Percentiles rank a stretch among this genome's conserved stretches.
These are phyloP conservation scores for Petunia hybrid DNA, from an alignment of 305 asterid species.

Conservation along the genomic window DNA sequence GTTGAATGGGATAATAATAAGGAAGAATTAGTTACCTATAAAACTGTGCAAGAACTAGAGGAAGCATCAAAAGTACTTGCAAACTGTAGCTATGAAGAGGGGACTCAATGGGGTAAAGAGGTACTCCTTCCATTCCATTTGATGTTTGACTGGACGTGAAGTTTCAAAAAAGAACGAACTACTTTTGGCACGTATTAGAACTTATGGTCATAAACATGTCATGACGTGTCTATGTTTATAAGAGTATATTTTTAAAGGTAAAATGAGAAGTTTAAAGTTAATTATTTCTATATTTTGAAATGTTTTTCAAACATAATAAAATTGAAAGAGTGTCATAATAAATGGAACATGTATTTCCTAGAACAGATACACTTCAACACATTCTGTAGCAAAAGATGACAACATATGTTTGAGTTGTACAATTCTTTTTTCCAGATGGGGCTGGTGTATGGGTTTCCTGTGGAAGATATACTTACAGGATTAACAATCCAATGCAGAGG, in stretches of 20 bases:
- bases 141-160: no score
- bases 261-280: background rate
- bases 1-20: slow-evolving; percentile 37
- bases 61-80: slow-evolving; percentile 59
- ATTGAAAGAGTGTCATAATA: no score
- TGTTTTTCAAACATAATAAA: no score
- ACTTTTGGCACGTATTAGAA: no score
- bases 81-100: slow-evolving; percentile 68
- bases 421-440: slow-evolving; percentile 62
- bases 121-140: slow-evolving; percentile 32
- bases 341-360: no score
- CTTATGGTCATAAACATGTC: no score
- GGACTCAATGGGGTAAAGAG: slow-evolving; percentile 84
- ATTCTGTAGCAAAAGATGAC: background rate
- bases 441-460: slow-evolving; percentile 75
- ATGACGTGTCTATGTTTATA: background rate
- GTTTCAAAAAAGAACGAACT: no score
- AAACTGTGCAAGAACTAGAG: slow-evolving; percentile 60
- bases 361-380: background rate
- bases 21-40: slow-evolving; percentile 32
- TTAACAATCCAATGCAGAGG: slow-evolving; percentile 83
- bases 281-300: no score
- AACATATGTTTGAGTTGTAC: background rate
- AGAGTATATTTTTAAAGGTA: background rate
- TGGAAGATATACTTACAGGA: slow-evolving; percentile 88